Base-by-base conservation (phyloP, 2,329 filamentous ascomycete genomes). In the Talaromyces sp. region DNA sequence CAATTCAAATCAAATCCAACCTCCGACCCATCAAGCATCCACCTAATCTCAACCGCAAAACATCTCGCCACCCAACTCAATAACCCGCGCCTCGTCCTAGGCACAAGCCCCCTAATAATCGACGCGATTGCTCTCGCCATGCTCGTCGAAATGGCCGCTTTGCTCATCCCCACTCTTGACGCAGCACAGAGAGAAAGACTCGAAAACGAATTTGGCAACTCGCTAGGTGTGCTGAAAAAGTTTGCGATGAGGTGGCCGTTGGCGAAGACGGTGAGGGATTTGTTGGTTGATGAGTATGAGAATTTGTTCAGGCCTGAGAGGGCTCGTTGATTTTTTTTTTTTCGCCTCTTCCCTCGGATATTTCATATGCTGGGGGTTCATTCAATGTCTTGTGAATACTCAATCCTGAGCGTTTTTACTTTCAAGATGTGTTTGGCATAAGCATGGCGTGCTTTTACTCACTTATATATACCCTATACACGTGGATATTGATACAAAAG, bases 131-230 rank as follows among this genome's bases (percentile, higher is more conserved):
- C 39, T 16, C 91, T 90, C 0, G 86, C 85, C n/a, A 92, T 93
- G 76, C 90, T 90, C 11, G 85, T 94, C 63, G 84, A 86, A n/a
- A 89, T 90, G 0, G 92, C 92, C 0, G 87, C 56, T 14, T 4
- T 59, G 3, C 35, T 59, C 88, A 69, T 87, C 88, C 61, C 54
- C 1, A 27, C 37, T 7, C 24, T 52, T 3, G 60, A 60, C 1
- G n/a, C 24, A 9, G 24, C 35, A 3, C 16, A 59, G 5, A 50
- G 49, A 8, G 24, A 50, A 7, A 64, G 61, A 16, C 19, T 52
- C 7, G 22, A 47, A 14, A 59, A 66, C 22, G 45, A 64, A 22
- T 45, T 62, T 22, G 62, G 43, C 5, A 61, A 61, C n/a, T 49
- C 62, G 10, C 11, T 68, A 2, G 66, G 66, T 2, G 66, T 62